Percentiles rank a stretch among this genome's conserved stretches.
Evolutionary conservation across 495 filamentous ascomycete genomes (phyloP).

Genomic region (Annulohypoxylon maeteangense): DNA sequence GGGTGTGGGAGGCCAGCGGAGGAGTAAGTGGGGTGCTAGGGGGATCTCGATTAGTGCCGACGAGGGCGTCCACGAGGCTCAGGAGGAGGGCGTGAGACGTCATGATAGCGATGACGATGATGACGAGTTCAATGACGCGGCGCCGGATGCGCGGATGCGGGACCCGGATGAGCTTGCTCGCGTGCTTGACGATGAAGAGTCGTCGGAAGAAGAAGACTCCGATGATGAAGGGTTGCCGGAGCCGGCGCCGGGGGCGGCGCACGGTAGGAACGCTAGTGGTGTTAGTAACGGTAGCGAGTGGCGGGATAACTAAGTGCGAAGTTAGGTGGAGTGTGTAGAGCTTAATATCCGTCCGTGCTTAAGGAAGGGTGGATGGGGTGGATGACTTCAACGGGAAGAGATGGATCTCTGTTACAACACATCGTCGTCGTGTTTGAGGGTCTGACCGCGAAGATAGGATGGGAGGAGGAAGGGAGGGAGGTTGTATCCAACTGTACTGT

Average conservation of each 20-base stretch:
- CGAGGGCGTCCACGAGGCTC: conserved; percentile 71
- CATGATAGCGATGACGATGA: conserved; percentile 46
- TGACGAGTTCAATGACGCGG: conserved; percentile 51
- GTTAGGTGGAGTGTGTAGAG: too few species aligned
- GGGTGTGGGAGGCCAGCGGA: conserved; percentile 30
- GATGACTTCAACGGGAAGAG: not conserved
- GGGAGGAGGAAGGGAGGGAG: not conserved
- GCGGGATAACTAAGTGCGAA: conserved; percentile 52
- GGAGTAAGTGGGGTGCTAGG: conserved; percentile 75
- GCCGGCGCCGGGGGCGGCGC: conserved; percentile 22
- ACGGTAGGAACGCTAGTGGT: conserved; percentile 39
- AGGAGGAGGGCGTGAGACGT: conserved; percentile 31
- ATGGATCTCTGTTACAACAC: not conserved
- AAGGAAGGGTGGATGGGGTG: not conserved
- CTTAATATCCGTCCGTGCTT: not conserved
- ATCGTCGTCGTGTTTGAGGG: not conserved
- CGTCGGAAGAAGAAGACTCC: conserved; percentile 58
- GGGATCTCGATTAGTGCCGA: conserved; percentile 86
- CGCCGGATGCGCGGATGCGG: conserved; percentile 65
- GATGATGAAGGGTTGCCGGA: conserved; percentile 43
- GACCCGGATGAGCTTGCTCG: conserved; percentile 67
- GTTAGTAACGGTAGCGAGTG: conserved; percentile 56
- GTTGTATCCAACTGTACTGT: conserved; percentile 25
- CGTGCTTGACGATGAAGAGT: conserved; percentile 61
- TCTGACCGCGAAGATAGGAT: not conserved